Base-by-base conservation (phyloP, 768 basidiomycete genomes). In the Lactarius psammicola region DNA sequence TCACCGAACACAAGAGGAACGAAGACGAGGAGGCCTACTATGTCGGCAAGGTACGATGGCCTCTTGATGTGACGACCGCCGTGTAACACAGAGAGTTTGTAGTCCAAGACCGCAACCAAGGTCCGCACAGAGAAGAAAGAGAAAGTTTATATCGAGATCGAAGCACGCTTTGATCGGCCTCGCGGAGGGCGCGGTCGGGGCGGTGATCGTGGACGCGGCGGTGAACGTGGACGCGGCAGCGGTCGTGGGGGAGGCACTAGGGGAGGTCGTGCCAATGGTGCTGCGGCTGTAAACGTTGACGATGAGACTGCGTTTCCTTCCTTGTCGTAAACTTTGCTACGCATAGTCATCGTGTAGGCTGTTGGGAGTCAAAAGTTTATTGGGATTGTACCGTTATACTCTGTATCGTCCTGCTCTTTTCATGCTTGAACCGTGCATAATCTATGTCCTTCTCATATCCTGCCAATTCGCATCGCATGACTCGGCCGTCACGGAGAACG, bases 261-360 rank as follows among this genome's bases (percentile, higher is more conserved):
- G 59, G 82, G 79, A 67, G 76, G 77, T 59, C 63, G 74, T 63
- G 78, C 79, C 67, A 80, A 80, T 69, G 71, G 74, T 66, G 58
- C 73, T 49, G 68, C 78, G 54, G 62, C 71, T 66, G 80, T 94
- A 77, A 83, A 89, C 74, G 90, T 95, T 69, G 87, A 87, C 72
- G 94, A 97, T 77, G 81, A 92, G 77, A 80, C 78, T 31, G 94
- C 92, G 66, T 97, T 97, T 87, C 94, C 94, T 54, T 92, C 94
- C 70, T 84, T 97, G 70, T 83, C 90, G 67, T 84, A 67, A 65
- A 54, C 46, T 66, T 7, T 51, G 51, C 62, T 58, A 61, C 20
- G 28, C 15, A 31, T 57, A 59, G 65, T 44, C 60, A 58, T 58
- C 64, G 36, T 58, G 60, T 61, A 62, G 42, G 67, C 53, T 65